Evolutionary conservation across 257 asterid genomes (phyloP).

Genomic region (Craterostigma plantagineum): DNA sequence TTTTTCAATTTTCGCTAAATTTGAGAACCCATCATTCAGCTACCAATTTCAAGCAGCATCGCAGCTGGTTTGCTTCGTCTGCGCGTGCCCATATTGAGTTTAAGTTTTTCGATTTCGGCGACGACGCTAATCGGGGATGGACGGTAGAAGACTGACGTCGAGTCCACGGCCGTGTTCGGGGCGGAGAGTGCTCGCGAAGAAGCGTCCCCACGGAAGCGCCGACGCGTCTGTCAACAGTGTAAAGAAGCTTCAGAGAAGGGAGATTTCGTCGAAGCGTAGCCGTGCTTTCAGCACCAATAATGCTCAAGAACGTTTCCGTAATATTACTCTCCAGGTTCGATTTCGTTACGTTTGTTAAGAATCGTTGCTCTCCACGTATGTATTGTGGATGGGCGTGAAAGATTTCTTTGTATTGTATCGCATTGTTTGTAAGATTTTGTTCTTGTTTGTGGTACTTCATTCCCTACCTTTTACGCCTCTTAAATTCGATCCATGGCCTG

Average conservation of each 20-base stretch:
- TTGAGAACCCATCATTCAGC: too few species aligned
- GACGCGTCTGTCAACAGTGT: conserved; percentile 92
- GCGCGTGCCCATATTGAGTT: too few species aligned
- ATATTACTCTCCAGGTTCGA: conserved; percentile 71
- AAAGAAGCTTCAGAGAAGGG: conserved; percentile 86
- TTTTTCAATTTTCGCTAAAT: too few species aligned
- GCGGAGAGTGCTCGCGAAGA: conserved; percentile 85
- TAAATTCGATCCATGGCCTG: not conserved
- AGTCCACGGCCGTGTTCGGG: conserved; percentile 89
- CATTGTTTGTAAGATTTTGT: too few species aligned
- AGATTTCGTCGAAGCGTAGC: conserved; percentile 76
- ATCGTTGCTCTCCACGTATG: too few species aligned
- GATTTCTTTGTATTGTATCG: too few species aligned
- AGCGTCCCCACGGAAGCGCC: conserved; percentile 62
- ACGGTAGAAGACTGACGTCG: conserved; percentile 82
- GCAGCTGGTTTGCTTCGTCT: too few species aligned
- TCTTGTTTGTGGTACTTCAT: too few species aligned
- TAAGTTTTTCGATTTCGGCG: too few species aligned
- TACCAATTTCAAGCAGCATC: too few species aligned
- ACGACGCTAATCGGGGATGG: conserved; percentile 26
- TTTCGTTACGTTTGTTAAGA: not conserved
- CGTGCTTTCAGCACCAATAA: conserved; percentile 87
- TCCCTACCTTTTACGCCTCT: not conserved
- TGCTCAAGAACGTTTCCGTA: conserved; percentile 87
- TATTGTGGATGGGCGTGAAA: too few species aligned